These are phyloP conservation scores for Pezizomycotina sp. DNA, from an alignment of 2,329 filamentous ascomycete species.

Conservation along the genomic window DNA sequence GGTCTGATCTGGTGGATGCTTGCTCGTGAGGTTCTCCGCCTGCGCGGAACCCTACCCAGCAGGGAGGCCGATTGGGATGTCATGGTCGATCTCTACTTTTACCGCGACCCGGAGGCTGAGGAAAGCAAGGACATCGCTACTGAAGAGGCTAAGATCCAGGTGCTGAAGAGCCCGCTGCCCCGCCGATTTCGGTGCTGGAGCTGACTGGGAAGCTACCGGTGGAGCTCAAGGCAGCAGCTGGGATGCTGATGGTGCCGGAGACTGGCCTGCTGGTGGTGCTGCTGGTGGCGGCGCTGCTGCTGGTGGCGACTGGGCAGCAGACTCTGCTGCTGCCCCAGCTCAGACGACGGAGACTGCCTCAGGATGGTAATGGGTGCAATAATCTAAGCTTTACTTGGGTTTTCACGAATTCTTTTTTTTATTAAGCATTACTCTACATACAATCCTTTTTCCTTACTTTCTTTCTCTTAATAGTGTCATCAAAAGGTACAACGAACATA, in stretches of 20 bases:
- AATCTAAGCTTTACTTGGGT: background rate
- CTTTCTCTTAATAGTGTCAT: too few relatives aligned
- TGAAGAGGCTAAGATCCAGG: slow-evolving; percentile 73
- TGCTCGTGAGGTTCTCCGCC: slow-evolving; percentile 96
- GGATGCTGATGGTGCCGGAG: slow-evolving; percentile 48
- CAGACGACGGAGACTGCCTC: slow-evolving; percentile 26
- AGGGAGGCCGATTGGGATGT: slow-evolving; percentile 97
- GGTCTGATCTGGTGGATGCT: slow-evolving; percentile 99
- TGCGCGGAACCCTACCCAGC: slow-evolving; percentile 88
- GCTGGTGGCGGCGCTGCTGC: slow-evolving; percentile 45
- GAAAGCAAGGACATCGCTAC: slow-evolving; percentile 87
- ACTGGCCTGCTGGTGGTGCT: slow-evolving; percentile 51
- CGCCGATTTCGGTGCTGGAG: slow-evolving; percentile 34
- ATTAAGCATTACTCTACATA: background rate
- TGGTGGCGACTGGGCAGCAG: slow-evolving; percentile 37
- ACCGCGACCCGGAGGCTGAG: slow-evolving; percentile 98
- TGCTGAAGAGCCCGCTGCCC: slow-evolving; percentile 66
- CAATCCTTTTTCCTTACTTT: too few relatives aligned
- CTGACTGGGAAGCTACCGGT: slow-evolving; percentile 71
- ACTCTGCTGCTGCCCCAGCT: slow-evolving; percentile 31
- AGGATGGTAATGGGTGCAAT: slow-evolving; percentile 16
- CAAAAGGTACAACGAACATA: too few relatives aligned
- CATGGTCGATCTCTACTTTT: slow-evolving; percentile 99
- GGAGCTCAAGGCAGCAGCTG: slow-evolving; percentile 44
- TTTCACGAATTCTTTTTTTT: background rate